Percentiles rank a stretch among this genome's conserved stretches.
These are phyloP conservation scores for Exsudoporus floridanus DNA, from an alignment of 1,284 basidiomycete species.

Conservation along the genomic window DNA sequence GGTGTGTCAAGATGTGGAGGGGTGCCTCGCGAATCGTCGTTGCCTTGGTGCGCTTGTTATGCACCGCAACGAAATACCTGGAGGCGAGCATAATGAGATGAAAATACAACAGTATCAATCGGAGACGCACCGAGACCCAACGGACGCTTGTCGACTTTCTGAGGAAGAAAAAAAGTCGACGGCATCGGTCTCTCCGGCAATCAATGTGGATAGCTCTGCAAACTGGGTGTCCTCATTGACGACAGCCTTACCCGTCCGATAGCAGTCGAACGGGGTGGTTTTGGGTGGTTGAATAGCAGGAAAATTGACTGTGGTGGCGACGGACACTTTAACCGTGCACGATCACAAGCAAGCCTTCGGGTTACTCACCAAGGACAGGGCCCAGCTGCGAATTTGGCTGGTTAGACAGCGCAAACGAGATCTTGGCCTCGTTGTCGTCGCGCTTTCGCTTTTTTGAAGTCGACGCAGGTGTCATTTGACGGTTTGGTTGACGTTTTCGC, in stretches of 20 bases:
- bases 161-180: conserved; percentile 58
- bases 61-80: conserved; percentile 68
- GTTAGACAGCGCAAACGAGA: conserved; percentile 48
- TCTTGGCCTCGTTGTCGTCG: conserved; percentile 38
- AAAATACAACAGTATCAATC: conserved; percentile 17
- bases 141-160: conserved; percentile 44
- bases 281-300: conserved; percentile 64
- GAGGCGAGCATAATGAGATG: background rate
- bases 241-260: conserved; percentile 40
- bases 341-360: conserved; percentile 16
- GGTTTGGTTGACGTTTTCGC: conserved; percentile 15
- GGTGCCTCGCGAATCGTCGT: conserved; percentile 69
- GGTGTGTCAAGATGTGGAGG: conserved; percentile 73
- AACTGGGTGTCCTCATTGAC: conserved; percentile 42
- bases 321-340: conserved; percentile 12
- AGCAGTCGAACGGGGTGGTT: conserved; percentile 66
- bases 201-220: conserved; percentile 49
- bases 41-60: conserved; percentile 69
- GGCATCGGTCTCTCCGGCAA: conserved; percentile 72
- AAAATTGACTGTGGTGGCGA: conserved; percentile 60
- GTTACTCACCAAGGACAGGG: conserved; percentile 68
- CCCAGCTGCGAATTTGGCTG: conserved; percentile 52
- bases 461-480: conserved; percentile 33
- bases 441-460: conserved; percentile 65
- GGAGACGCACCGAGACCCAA: conserved; percentile 59